A percentile compares a stretch with the other conserved stretches of the same genome.
Evolutionary conservation across 2,329 filamentous ascomycete species (phyloP).

Genomic region (Trichophyton equinum): DNA sequence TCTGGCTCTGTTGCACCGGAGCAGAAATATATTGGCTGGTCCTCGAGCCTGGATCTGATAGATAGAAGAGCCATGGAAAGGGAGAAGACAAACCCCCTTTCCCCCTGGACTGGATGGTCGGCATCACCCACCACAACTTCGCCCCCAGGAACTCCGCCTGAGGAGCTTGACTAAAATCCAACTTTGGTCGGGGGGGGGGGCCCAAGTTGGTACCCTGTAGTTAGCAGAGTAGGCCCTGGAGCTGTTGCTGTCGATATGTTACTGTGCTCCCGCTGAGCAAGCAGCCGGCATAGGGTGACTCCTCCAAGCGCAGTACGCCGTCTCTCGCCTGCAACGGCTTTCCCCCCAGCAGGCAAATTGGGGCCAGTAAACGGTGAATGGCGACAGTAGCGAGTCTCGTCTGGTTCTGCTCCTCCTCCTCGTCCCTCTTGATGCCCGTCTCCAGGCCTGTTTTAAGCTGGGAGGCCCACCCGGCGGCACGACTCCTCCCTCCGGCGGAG

Average conservation of each 20-base stretch:
- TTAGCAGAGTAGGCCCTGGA: neutral
- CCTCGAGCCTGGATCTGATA: neutral
- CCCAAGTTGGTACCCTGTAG: neutral
- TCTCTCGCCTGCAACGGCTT: too few species aligned
- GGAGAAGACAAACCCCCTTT: too few species aligned
- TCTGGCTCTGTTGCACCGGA: neutral
- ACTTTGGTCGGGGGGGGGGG: neutral
- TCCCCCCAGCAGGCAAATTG: too few species aligned
- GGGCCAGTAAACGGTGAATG: neutral
- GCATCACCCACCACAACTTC: neutral
- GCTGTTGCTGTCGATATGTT: too few species aligned
- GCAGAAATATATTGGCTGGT: neutral
- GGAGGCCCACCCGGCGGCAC: neutral
- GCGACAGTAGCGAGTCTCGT: neutral
- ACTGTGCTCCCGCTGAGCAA: too few species aligned
- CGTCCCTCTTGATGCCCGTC: neutral
- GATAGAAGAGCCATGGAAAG: neutral
- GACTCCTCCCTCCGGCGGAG: neutral
- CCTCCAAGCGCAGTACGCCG: too few species aligned
- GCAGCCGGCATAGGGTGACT: too few species aligned
- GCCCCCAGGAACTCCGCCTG: too few species aligned
- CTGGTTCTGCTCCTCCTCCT: neutral
- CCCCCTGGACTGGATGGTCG: neutral
- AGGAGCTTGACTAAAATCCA: neutral
- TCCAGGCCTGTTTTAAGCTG: too few species aligned